Base-by-base conservation (phyloP, 1,284 basidiomycete genomes). In the Melampsora larici-populina region DNA sequence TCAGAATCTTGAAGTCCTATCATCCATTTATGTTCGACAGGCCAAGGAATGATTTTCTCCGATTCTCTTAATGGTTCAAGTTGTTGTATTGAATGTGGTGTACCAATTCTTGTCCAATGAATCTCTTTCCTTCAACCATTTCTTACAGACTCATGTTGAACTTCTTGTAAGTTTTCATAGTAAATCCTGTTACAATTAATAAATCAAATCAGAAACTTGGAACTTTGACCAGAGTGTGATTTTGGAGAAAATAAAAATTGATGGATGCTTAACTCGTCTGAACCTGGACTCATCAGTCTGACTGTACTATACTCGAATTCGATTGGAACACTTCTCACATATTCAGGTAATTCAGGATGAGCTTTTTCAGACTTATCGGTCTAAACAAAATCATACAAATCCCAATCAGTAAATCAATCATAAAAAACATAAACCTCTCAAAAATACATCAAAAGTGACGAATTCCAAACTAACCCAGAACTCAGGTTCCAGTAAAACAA, bases 251-350 rank as follows among this genome's bases (percentile, higher is more conserved):
- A 24, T 17, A 2, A 21, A 1, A 46, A 68, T 29, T n/a, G n/a
- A n/a, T n/a, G n/a, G 46, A 26, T 36, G 63, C 49, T 40, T 29
- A 69, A 76, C 74, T 76, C 74, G 49, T 76, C 60, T 36, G 74
- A 76, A 17, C 66, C 74, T 18, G 74, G 74, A 43, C 51, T 58
- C 74, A 76, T 76, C 24, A 76, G 33, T 46, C 74, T 63, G 11
- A 76, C 74, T 15, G 74, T 69, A 36, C 74, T 76, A 31, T 76
- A 76, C 46, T 76, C 74, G 62, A 76, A 76, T 68, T 69, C 66
- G 15, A 76, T 69, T 17, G 74, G 74, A 15, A 69, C 66, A 36
- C 60, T 55, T 26, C 66, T 48, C 8, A 58, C 40, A 33, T 58
- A 69, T 62, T 68, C 65, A 2, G 74, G 66, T 6, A 76, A 43